phyloP scores from a whole-genome alignment of 2,329 filamentous ascomycete genomes.

The Aspergillus sp. region DNA sequence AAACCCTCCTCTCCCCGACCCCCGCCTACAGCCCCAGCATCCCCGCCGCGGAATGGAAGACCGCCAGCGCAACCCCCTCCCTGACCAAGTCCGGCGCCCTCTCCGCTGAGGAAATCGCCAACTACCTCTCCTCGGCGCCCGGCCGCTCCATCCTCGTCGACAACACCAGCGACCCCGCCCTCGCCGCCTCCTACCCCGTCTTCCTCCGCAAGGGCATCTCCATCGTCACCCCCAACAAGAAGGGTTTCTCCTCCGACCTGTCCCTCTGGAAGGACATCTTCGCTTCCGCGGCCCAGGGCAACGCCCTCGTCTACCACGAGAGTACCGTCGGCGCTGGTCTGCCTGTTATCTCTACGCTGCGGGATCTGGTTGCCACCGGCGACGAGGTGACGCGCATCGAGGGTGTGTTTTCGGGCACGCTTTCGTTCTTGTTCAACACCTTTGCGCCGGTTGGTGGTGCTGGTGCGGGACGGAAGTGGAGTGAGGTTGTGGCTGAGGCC shows the following conservation, averaged over 20 bases:
- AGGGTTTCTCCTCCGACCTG: slow-evolving; percentile 84
- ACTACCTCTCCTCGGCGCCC: slow-evolving; percentile 76
- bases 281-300: slow-evolving; percentile 60
- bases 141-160: slow-evolving; percentile 83
- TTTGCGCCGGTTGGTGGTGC: slow-evolving; percentile 80
- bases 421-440: slow-evolving; percentile 97
- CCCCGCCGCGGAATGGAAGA: slow-evolving; percentile 58
- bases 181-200: slow-evolving; percentile 79
- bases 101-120: slow-evolving; percentile 68
- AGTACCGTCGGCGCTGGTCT: slow-evolving; percentile 91
- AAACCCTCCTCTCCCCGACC: slow-evolving; percentile 72
- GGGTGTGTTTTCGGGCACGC: slow-evolving; percentile 95
- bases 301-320: slow-evolving; percentile 89
- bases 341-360: slow-evolving; percentile 88
- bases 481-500: slow-evolving; percentile 85
- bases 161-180: slow-evolving; percentile 88
- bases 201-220: slow-evolving; percentile 81
- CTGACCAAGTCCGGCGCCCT: slow-evolving; percentile 55
- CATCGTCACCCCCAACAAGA: slow-evolving; percentile 97
- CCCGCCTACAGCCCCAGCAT: slow-evolving; percentile 67
- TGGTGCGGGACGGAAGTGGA: slow-evolving; percentile 68
- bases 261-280: slow-evolving; percentile 88
- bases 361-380: slow-evolving; percentile 91
- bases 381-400: slow-evolving; percentile 91
- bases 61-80: slow-evolving; percentile 61